Evolutionary conservation across 768 basidiomycete species (phyloP), one percentile per base, ranked within the genome.

Genomic region (Xanthoconium stramineum): DNA sequence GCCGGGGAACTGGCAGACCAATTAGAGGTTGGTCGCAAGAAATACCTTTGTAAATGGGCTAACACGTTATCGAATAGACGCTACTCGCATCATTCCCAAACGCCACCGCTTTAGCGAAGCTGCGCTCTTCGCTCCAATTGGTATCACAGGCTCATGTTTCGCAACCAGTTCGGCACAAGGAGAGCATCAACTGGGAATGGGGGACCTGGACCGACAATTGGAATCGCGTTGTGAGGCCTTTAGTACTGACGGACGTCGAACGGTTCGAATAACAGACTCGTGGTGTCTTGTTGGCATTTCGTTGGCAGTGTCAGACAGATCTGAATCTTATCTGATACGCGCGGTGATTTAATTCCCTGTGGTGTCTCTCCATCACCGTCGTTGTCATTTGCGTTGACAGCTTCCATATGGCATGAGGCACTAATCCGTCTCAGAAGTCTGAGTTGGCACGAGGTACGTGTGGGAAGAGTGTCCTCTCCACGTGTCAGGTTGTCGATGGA

Each of bases 161-260:
- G n/a, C 62, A 61, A 29, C 58, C 56, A 19, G 57, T 53, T 47
- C 55, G 50, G 40, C 64, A 62, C 45, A 47, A 55, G 57, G 63
- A 61, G 33, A 71, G 63, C 3, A 68, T 62, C 8, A 65, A 68
- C 29, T 80, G 80, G 77, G 75, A 78, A 33, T 94, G 91, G 91
- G 73, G 77, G 24, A 82, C 82, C 0, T 98, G 94, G 94, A 79
- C 86, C 53, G 84, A 92, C 52, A 94, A 94, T 63, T 98, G 94
- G 94, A 79, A 81, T 48, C 75, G 72, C 43, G 75, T 82, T 19
- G 76, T 96, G 50, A 76, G 76, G 65, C 90, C 89, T 15, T 66
- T 93, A 35, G 63, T 81, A 24, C 52, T 78, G 50, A 64, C 53
- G 30, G 72, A 75, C 45, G 71, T 65, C 32, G 60, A 56, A 47